Conservation (phyloP, 2,329 filamentous ascomycete species). For the Penicillium polonicum region DNA sequence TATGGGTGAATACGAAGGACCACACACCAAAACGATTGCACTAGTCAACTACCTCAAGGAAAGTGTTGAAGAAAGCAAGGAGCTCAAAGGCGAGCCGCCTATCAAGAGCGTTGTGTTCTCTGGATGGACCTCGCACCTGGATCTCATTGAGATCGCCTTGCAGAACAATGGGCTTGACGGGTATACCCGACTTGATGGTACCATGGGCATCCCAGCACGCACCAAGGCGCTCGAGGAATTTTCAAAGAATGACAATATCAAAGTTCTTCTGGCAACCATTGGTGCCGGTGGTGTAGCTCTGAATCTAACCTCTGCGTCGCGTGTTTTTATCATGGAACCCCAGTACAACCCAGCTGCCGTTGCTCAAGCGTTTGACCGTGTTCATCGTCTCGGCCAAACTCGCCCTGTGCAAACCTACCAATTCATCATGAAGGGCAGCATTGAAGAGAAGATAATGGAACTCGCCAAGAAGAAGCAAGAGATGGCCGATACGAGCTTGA, state of each 20-base stretch:
- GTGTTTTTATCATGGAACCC: slow-evolving; percentile 95
- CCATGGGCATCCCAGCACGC: slow-evolving; percentile 74
- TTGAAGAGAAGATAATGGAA: slow-evolving; percentile 90
- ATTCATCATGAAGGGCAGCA: slow-evolving; percentile 86
- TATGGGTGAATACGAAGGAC: slow-evolving; percentile 71
- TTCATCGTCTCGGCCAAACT: slow-evolving; percentile 87
- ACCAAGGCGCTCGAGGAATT: slow-evolving; percentile 75
- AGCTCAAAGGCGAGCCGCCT: slow-evolving; percentile 62
- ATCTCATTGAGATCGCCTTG: slow-evolving; percentile 84
- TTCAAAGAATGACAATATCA: slow-evolving; percentile 66
- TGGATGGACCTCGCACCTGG: slow-evolving; percentile 91
- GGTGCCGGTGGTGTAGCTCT: slow-evolving; percentile 88
- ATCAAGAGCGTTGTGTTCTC: slow-evolving; percentile 95
- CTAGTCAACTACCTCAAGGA: slow-evolving; percentile 71
- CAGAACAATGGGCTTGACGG: slow-evolving; percentile 53
- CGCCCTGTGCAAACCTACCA: slow-evolving; percentile 82
- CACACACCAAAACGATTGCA: slow-evolving; percentile 87
- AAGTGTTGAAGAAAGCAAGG: slow-evolving; percentile 57
- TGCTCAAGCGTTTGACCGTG: slow-evolving; percentile 88
- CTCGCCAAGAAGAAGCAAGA: slow-evolving; percentile 91
- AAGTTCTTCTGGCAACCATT: slow-evolving; percentile 87
- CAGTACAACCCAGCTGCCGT: slow-evolving; percentile 96
- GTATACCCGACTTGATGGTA: slow-evolving; percentile 83
- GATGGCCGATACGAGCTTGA: slow-evolving; percentile 83
- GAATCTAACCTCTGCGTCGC: slow-evolving; percentile 81